Evolutionary conservation across 2,329 filamentous ascomycete species (phyloP), one percentile per base, ranked within the genome.

Genomic region (Calonectria fujianensis): DNA sequence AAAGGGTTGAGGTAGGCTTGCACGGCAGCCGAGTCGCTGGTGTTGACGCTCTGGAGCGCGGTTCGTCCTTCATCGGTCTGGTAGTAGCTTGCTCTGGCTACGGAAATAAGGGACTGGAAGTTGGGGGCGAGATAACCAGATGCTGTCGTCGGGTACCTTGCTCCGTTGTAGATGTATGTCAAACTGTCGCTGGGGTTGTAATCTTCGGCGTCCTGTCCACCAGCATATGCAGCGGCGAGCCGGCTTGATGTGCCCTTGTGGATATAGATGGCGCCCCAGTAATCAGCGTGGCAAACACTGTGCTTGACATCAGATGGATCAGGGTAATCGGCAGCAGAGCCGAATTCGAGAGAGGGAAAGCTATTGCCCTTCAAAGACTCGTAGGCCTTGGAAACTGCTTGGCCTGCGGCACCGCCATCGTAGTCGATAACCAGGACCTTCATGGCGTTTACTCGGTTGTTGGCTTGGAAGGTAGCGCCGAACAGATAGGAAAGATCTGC

Each of bases 181-280:
- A 87, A 31, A 1, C 81, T 78, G 52, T 84, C 78, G 16, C 76
- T 79, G 24, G 82, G 69, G 73, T 86, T 77, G 77, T 85, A 86
- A 11, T 70, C 39, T 18, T 74, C 72, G 1, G 76, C 76, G 6
- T 77, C 70, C 4, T 73, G 73, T 0, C 77, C 77, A 31, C 81
- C 82, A 1, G 70, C 50, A 35, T 85, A 35, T 3, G 82, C 83
- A n/a, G 77, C 74, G 31, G 79, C 76, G 10, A 86, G 77, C 27
- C 82, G 80, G 2, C 73, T 66, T 2, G 85, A 85, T 2, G 85
- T 81, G 8, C 81, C 82, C 14, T 76, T 54, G 24, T 79, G 75
- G 29, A 81, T 79, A 37, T 85, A 85, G 6, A 86, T 66, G 1
- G 83, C 85, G 6, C 78, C 86, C 86, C 85, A 87, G 71, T 85